Conservation (phyloP, 768 basidiomycete genomes). For the Dendrothele bispora region DNA sequence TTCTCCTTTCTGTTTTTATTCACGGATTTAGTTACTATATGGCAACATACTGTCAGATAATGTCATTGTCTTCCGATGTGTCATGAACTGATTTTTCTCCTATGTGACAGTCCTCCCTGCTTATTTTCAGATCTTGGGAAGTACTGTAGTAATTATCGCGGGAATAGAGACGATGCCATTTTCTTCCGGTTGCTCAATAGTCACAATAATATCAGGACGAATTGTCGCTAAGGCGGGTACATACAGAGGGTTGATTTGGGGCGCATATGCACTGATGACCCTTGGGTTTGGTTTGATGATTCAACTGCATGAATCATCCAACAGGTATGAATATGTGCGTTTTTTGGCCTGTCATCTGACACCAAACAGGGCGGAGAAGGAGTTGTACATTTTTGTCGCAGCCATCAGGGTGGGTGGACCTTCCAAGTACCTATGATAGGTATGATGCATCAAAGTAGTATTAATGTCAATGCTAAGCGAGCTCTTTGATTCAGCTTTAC, state of each 20-base stretch:
- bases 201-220: slow-evolving; percentile 58
- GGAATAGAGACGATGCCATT: slow-evolving; percentile 66
- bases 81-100: no score
- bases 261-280: slow-evolving; percentile 52
- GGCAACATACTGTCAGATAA: slow-evolving; percentile 27
- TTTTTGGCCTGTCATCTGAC: slow-evolving; percentile 15
- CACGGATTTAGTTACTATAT: slow-evolving; percentile 66
- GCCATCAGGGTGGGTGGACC: slow-evolving; percentile 66
- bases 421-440: slow-evolving; percentile 38
- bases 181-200: slow-evolving; percentile 56
- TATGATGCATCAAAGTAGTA: slow-evolving; percentile 28
- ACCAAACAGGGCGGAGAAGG: slow-evolving; percentile 53
- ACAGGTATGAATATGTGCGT: slow-evolving; percentile 43
- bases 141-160: slow-evolving; percentile 67
- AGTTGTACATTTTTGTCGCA: slow-evolving; percentile 62
- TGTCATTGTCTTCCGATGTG: no score
- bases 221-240: slow-evolving; percentile 54
- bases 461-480: slow-evolving; percentile 33
- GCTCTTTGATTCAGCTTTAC: slow-evolving; percentile 66
- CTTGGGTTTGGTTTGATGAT: slow-evolving; percentile 75
- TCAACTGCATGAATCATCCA: slow-evolving; percentile 57
- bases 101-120: slow-evolving; percentile 55
- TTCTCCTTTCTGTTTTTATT: slow-evolving; percentile 58
- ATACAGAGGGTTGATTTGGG: slow-evolving; percentile 66
- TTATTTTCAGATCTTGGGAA: slow-evolving; percentile 83